These are phyloP conservation scores for Intubia oerlemansii DNA, from an alignment of 2,329 filamentous ascomycete genomes.

Conservation along the genomic window DNA sequence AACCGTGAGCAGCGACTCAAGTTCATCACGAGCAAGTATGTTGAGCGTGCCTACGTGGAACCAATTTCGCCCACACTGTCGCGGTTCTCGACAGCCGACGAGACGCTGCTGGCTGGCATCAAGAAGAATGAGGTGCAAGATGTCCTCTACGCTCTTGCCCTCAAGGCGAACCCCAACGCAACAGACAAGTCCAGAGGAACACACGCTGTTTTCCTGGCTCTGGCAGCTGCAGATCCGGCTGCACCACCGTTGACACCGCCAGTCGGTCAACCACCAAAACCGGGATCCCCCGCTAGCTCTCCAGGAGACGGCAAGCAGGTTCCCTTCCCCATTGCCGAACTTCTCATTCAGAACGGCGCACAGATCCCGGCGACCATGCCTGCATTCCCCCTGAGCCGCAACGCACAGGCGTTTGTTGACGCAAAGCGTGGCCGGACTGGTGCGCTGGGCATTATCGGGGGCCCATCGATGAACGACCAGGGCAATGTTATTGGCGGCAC, in stretches of 20 bases:
- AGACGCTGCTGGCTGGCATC: slow-evolving; percentile 75
- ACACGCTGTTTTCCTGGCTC: slow-evolving; percentile 72
- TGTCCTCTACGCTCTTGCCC: slow-evolving; percentile 73
- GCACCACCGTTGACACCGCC: slow-evolving; percentile 30
- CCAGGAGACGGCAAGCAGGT: slow-evolving; percentile 23
- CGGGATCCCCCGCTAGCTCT: background rate
- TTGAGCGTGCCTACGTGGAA: slow-evolving; percentile 62
- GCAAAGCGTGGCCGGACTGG: slow-evolving; percentile 38
- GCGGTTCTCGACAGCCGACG: slow-evolving; percentile 58
- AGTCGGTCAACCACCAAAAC: background rate
- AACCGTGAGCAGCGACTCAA: slow-evolving; percentile 77
- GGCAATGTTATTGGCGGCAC: background rate
- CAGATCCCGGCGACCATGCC: slow-evolving; percentile 59
- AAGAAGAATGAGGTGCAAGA: slow-evolving; percentile 93
- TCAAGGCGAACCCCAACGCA: slow-evolving; percentile 72
- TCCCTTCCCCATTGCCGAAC: slow-evolving; percentile 74
- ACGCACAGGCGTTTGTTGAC: slow-evolving; percentile 68
- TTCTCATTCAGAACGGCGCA: slow-evolving; percentile 83
- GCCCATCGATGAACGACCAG: background rate
- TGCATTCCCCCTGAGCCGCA: slow-evolving; percentile 62
- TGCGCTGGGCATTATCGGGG: slow-evolving; percentile 1
- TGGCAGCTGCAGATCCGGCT: slow-evolving; percentile 82
- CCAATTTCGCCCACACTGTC: slow-evolving; percentile 56
- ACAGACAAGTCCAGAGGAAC: slow-evolving; percentile 72
- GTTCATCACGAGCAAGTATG: slow-evolving; percentile 92